These are phyloP conservation scores for Vitis hybrid DNA, from an alignment of 177 flowering plant genomes.

Conservation along the genomic window DNA sequence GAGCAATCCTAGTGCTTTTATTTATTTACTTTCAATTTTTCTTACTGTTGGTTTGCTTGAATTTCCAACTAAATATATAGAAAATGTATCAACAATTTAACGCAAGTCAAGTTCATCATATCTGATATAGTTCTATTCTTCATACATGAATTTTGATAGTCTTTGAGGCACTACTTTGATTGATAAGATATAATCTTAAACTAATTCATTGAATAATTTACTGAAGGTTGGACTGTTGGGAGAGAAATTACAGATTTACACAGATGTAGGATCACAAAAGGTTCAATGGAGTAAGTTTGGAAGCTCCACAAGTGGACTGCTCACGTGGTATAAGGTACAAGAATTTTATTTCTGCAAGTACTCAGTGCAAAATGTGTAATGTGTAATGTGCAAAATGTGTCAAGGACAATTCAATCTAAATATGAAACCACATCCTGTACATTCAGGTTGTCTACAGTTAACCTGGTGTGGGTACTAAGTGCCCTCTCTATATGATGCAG, in stretches of 20 bases:
- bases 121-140: too few relatives aligned
- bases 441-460: too few relatives aligned
- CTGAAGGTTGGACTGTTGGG: slow-evolving; percentile 55
- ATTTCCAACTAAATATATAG: too few relatives aligned
- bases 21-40: too few relatives aligned
- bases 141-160: background rate
- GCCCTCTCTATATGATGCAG: too few relatives aligned
- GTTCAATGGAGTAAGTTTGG: slow-evolving; percentile 36
- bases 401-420: background rate
- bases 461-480: too few relatives aligned
- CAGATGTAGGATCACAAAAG: slow-evolving; percentile 21
- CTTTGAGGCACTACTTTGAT: background rate
- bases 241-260: slow-evolving; percentile 38
- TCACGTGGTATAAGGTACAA: slow-evolving; percentile 62
- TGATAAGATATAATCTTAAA: background rate
- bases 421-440: too few relatives aligned
- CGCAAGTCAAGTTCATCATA: too few relatives aligned
- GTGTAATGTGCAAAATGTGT: background rate
- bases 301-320: slow-evolving; percentile 18
- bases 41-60: too few relatives aligned
- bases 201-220: slow-evolving; percentile 2
- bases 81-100: too few relatives aligned
- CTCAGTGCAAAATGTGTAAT: background rate
- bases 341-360: background rate
- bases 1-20: too few relatives aligned